Evolutionary conservation across 495 filamentous ascomycete species (phyloP), one percentile per base, ranked within the genome.

Genomic region (Podospora pseudocomata): DNA sequence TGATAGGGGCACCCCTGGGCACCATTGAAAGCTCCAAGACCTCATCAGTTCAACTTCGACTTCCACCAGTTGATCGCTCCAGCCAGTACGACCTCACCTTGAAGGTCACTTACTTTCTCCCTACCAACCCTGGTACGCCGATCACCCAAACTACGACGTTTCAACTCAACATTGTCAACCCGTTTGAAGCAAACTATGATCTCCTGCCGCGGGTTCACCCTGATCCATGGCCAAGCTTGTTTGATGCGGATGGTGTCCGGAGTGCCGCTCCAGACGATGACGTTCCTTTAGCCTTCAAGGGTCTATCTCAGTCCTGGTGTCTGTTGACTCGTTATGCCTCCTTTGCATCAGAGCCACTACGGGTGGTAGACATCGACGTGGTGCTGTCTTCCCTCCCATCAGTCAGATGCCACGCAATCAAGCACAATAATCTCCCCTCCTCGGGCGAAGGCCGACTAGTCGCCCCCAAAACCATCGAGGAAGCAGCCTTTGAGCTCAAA

Each of bases 131-230:
- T 5, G 90, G 91, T 59, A 98, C 95, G 2, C 91, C 91, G 5
- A 90, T 98, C 9, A 86, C 88, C 4, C 94, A 94, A 74, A 86
- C 85, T 1, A 74, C 88, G 5, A 80, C 84, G 0, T 85, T 88
- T 20, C 87, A 88, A 16, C 73, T 99, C 16, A 85, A 88, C 18
- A 83, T 97, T 65, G 83, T 91, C 64, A 88, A 86, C 49, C 92
- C 95, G 7, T 97, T 98, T 69, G 92, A 96, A 79, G 90, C 92
- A 7, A 92, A 88, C 70, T 97, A 93, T 72, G 91, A 94, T 64
- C 90, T 97, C 71, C 81, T 86, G 2, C 92, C 95, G 16, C 86
- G 88, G 3, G 76, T 96, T 5, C 88, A 97, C 79, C 81, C 86
- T 1, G 87, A 89, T 63, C 83, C 85, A 9, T 98, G 94, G 94